These are phyloP conservation scores for Echinochloa phyllopogon DNA, from an alignment of 176 grass and related monocot species.

Conservation along the genomic window DNA sequence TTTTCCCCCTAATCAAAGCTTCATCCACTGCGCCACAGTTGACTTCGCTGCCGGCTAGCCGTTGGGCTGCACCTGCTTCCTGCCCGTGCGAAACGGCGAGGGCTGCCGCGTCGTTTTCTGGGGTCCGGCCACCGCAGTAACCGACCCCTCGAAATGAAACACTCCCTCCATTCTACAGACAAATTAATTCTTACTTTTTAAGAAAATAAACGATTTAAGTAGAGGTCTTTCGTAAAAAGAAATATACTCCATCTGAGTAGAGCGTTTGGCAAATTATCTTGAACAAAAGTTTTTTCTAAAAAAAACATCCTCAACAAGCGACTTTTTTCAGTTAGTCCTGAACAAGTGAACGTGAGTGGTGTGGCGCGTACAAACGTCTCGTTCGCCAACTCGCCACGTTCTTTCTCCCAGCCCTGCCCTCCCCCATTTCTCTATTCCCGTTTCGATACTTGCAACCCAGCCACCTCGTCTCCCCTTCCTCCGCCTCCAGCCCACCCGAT, in stretches of 20 bases:
- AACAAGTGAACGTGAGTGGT: neutral
- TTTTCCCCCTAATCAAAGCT: neutral
- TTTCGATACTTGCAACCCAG: slow-evolving; percentile 4
- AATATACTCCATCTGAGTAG: neutral
- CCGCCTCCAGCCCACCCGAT: neutral
- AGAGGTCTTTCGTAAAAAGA: neutral
- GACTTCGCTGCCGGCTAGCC: neutral
- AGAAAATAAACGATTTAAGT: too few species aligned
- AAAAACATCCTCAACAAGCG: too few species aligned
- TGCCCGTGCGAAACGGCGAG: neutral
- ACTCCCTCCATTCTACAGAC: too few species aligned
- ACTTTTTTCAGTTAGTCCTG: too few species aligned
- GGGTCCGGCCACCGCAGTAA: neutral
- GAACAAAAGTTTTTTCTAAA: too few species aligned
- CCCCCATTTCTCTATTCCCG: neutral
- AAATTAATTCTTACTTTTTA: too few species aligned
- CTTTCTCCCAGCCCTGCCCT: neutral
- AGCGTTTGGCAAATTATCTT: too few species aligned
- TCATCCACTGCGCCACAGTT: neutral
- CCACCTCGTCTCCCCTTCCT: neutral
- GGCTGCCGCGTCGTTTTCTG: neutral
- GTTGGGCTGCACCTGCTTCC: neutral
- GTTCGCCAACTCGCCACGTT: neutral
- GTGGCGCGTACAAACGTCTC: slow-evolving; percentile 2
- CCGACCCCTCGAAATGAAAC: too few species aligned